These are phyloP conservation scores for Periconia sp. DNA, from an alignment of 2,329 filamentous ascomycete species.

Conservation along the genomic window DNA sequence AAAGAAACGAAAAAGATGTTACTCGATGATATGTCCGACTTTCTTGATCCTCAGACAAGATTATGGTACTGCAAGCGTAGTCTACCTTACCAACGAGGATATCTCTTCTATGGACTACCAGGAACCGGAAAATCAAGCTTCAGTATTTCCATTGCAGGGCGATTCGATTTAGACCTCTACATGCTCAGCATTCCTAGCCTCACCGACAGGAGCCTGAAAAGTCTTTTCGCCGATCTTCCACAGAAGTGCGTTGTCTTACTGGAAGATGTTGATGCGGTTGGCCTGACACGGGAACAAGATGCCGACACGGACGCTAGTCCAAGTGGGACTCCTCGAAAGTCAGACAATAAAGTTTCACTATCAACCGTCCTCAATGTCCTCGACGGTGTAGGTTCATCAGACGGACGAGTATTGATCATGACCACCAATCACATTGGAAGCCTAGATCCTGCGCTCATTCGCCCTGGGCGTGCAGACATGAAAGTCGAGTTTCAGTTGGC, in stretches of 20 bases:
- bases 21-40: slow-evolving; percentile 69
- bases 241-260: slow-evolving; percentile 14
- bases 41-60: slow-evolving; percentile 67
- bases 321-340: neutral
- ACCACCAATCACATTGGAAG: slow-evolving; percentile 74
- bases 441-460: slow-evolving; percentile 71
- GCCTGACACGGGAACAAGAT: slow-evolving; percentile 49
- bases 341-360: slow-evolving; percentile 60
- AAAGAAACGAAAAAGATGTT: slow-evolving; percentile 64
- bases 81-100: slow-evolving; percentile 16
- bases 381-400: slow-evolving; percentile 74
- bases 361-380: slow-evolving; percentile 79
- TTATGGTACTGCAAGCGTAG: slow-evolving; percentile 13
- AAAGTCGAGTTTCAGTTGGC: slow-evolving; percentile 58
- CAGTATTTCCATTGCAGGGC: slow-evolving; percentile 8
- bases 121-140: slow-evolving; percentile 17
- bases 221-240: slow-evolving; percentile 15
- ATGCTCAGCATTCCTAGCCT: slow-evolving; percentile 12
- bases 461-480: slow-evolving; percentile 70
- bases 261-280: slow-evolving; percentile 16
- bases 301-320: slow-evolving; percentile 24
- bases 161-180: slow-evolving; percentile 16
- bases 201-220: slow-evolving; percentile 10
- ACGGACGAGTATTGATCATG: slow-evolving; percentile 77
- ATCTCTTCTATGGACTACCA: slow-evolving; percentile 14